Evolutionary conservation across 345 rosid genomes (phyloP).

Genomic region (Toxicodendron radicans): DNA sequence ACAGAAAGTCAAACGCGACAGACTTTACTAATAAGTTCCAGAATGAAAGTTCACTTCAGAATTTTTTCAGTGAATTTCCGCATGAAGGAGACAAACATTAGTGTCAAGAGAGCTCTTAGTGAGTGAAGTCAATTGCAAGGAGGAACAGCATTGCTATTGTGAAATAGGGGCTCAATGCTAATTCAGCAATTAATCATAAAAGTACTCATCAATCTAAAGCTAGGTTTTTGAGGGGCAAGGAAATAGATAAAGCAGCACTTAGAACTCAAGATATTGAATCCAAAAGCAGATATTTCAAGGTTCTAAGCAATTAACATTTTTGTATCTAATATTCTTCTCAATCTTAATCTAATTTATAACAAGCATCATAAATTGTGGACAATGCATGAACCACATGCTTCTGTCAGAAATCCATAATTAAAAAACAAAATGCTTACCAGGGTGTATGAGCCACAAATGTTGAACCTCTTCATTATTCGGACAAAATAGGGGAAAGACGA

Average conservation of each 20-base stretch:
- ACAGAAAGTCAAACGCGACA: conserved; percentile 8
- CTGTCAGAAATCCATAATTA: not conserved
- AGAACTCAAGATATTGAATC: not conserved
- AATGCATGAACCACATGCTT: not conserved
- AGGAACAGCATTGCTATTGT: not conserved
- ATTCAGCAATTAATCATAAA: not conserved
- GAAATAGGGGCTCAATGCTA: not conserved
- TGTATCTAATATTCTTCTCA: not conserved
- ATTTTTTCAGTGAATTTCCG: conserved; percentile 6
- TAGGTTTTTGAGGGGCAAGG: not conserved
- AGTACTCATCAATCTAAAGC: not conserved
- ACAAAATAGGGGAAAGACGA: conserved; percentile 58
- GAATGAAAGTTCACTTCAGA: not conserved
- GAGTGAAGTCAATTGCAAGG: not conserved
- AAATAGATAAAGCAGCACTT: conserved; percentile 2
- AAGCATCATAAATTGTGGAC: not conserved
- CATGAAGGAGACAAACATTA: conserved; percentile 8
- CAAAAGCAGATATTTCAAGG: not conserved
- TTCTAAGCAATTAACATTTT: not conserved
- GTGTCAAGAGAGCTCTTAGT: not conserved
- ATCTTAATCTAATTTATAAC: not conserved
- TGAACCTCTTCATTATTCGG: conserved; percentile 64
- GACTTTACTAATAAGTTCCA: conserved; percentile 12
- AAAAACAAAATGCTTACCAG: conserved; percentile 40
- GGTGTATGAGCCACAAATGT: conserved; percentile 60